Conservation (phyloP, 768 basidiomycete genomes). For the Jaapia argillacea region DNA sequence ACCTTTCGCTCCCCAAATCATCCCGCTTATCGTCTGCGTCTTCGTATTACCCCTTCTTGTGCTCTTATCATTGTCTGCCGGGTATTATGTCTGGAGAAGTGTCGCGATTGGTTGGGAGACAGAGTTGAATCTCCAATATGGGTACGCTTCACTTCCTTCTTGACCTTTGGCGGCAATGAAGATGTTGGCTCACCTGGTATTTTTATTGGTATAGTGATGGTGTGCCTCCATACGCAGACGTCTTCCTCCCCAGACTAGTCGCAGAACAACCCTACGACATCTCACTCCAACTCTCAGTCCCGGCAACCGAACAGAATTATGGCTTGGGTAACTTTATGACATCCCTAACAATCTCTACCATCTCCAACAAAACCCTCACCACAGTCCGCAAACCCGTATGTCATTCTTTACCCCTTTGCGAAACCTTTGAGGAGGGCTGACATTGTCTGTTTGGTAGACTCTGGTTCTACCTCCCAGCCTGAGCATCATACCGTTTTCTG, state of each 20-base stretch:
- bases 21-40: slow-evolving; percentile 55
- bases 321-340: slow-evolving; percentile 84
- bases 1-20: slow-evolving; percentile 47
- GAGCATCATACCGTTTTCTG: slow-evolving; percentile 23
- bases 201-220: slow-evolving; percentile 43
- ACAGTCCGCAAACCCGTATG: slow-evolving; percentile 58
- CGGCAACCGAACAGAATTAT: slow-evolving; percentile 55
- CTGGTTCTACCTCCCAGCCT: slow-evolving; percentile 38
- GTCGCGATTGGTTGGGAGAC: slow-evolving; percentile 63
- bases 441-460: slow-evolving; percentile 29
- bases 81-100: slow-evolving; percentile 66
- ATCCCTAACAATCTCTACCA: slow-evolving; percentile 45
- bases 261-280: slow-evolving; percentile 67
- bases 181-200: slow-evolving; percentile 5
- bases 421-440: background rate
- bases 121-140: slow-evolving; percentile 68
- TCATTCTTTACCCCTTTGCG: slow-evolving; percentile 6
- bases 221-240: slow-evolving; percentile 49
- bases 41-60: slow-evolving; percentile 53
- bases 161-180: background rate
- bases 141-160: slow-evolving; percentile 33
- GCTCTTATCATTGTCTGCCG: slow-evolving; percentile 53
- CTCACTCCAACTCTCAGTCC: slow-evolving; percentile 54
- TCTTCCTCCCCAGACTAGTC: slow-evolving; percentile 39
- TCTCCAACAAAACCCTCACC: slow-evolving; percentile 53